Percentiles rank a stretch among this genome's conserved stretches.
phyloP scores from a whole-genome alignment of 2,329 filamentous ascomycete genomes.

The Trichoderma oligosporum region DNA sequence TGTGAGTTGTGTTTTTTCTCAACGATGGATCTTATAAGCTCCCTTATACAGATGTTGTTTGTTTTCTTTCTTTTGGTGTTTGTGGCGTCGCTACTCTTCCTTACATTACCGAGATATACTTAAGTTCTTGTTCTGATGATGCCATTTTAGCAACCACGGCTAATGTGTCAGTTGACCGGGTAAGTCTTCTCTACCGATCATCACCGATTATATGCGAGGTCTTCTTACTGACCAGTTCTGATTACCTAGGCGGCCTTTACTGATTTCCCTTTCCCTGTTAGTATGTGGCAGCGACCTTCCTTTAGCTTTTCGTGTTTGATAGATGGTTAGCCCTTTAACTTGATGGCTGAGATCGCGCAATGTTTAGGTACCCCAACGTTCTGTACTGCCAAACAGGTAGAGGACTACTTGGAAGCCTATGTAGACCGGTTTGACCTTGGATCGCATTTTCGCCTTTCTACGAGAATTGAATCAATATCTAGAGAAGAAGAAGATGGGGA shows the following conservation, averaged over 20 bases:
- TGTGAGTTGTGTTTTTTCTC: constrained; percentile 26
- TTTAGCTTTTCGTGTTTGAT: neutral
- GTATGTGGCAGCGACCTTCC: constrained; percentile 9
- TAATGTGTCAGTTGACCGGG: constrained; percentile 26
- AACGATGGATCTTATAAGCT: too few relatives aligned
- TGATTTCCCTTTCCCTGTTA: constrained; percentile 35
- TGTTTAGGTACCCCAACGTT: constrained; percentile 23
- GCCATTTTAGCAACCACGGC: constrained; percentile 26
- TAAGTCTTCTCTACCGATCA: constrained; percentile 12
- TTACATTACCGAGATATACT: neutral
- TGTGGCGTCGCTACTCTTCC: too few relatives aligned
- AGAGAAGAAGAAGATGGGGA: constrained; percentile 18
- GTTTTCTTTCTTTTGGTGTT: neutral
- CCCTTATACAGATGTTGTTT: too few relatives aligned
- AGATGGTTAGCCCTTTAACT: neutral
- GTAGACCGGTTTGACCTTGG: constrained; percentile 34
- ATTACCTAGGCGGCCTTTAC: constrained; percentile 24
- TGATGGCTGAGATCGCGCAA: neutral
- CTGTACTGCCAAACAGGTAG: constrained; percentile 28
- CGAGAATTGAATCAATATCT: constrained; percentile 24
- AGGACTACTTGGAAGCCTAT: constrained; percentile 35
- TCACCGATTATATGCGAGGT: neutral
- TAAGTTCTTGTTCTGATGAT: neutral
- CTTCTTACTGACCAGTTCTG: neutral
- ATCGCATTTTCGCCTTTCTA: constrained; percentile 29